phyloP scores from a whole-genome alignment of 1,284 basidiomycete species.

The Cronartium ribicola region DNA sequence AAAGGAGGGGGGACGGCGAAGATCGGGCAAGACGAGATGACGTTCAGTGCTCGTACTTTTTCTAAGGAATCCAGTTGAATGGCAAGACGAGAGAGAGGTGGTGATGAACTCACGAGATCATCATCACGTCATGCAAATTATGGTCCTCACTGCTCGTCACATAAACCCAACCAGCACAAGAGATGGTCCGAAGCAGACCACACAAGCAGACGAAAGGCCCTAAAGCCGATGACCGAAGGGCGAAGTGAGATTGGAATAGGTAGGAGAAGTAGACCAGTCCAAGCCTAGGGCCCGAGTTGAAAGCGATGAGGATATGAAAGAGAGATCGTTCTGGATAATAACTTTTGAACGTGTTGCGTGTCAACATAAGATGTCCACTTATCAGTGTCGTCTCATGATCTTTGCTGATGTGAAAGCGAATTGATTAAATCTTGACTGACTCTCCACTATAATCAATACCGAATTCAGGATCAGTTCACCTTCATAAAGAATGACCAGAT shows the following conservation, averaged over 20 bases:
- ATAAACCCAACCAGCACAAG: conserved; percentile 88
- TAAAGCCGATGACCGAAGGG: conserved; percentile 44
- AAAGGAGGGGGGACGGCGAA: not conserved
- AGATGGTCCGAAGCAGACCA: conserved; percentile 71
- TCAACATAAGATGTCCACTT: conserved; percentile 24
- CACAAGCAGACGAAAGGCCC: conserved; percentile 58
- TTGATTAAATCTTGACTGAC: too few relatives aligned
- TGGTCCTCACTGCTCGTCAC: conserved; percentile 73
- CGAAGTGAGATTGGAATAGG: conserved; percentile 45
- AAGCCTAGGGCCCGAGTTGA: conserved; percentile 69
- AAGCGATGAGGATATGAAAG: conserved; percentile 84
- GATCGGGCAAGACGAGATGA: too few relatives aligned
- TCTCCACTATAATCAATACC: conserved; percentile 28
- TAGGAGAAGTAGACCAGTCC: conserved; percentile 68
- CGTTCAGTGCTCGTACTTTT: not conserved
- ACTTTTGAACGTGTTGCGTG: conserved; percentile 51
- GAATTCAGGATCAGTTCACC: not conserved
- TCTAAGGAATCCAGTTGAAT: not conserved
- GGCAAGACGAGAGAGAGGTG: conserved; percentile 61
- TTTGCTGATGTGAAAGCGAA: too few relatives aligned
- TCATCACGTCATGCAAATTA: conserved; percentile 77
- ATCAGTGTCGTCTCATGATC: not conserved
- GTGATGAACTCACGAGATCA: conserved; percentile 68
- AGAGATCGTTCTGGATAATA: conserved; percentile 83
- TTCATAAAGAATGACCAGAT: not conserved